These are phyloP conservation scores for Athelia sp. DNA, from an alignment of 1,284 basidiomycete genomes.

Conservation along the genomic window DNA sequence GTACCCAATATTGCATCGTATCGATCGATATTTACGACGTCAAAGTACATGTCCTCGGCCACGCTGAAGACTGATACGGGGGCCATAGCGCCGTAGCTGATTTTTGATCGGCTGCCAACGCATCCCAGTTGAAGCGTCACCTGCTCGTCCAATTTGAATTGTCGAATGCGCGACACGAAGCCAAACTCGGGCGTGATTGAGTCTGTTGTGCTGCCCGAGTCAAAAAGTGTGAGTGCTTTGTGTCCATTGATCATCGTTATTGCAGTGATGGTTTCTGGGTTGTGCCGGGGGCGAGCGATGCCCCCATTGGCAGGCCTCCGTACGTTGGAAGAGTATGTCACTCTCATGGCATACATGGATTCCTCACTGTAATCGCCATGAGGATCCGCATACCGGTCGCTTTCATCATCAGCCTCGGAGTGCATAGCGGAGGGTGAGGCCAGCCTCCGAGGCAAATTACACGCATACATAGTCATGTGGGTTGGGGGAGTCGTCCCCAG, in stretches of 20 bases:
- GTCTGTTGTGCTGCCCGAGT: neutral
- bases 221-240: neutral
- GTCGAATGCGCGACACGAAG: neutral
- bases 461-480: too few species aligned
- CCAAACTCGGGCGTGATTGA: neutral
- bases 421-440: too few species aligned
- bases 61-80: neutral
- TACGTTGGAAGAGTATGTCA: neutral
- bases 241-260: neutral
- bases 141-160: slow-evolving; percentile 5
- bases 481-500: too few species aligned
- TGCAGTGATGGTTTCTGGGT: neutral
- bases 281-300: neutral
- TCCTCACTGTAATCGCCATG: neutral
- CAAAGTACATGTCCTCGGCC: slow-evolving; percentile 5
- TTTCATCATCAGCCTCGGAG: too few species aligned
- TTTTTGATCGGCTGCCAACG: slow-evolving; percentile 8
- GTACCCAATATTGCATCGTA: slow-evolving; percentile 10
- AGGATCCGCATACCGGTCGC: too few species aligned
- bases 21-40: slow-evolving; percentile 10
- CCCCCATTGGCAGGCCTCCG: neutral
- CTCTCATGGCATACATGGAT: neutral
- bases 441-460: too few species aligned
- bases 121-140: slow-evolving; percentile 10
- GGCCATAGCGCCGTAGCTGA: slow-evolving; percentile 7